Conservation (phyloP, 495 filamentous ascomycete genomes). For the Penicillium subrubescens region DNA sequence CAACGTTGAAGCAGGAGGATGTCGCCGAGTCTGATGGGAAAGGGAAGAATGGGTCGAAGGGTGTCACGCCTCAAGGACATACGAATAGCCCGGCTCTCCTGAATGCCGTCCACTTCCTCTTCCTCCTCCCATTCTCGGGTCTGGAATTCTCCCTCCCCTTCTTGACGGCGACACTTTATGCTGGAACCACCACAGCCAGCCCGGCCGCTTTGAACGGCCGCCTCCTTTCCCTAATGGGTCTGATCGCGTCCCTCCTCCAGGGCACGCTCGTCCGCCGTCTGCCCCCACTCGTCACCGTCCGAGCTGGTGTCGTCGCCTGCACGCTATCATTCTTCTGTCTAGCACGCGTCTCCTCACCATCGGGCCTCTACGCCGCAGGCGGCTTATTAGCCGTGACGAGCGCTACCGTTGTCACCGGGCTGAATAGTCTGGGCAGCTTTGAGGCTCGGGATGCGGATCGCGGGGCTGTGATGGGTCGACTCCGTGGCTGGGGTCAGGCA, state of each 20-base stretch:
- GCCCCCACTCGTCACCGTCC: conserved; percentile 75
- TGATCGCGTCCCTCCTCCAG: conserved; percentile 89
- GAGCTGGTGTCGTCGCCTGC: conserved; percentile 76
- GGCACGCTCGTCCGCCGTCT: conserved; percentile 80
- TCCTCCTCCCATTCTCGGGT: conserved; percentile 95
- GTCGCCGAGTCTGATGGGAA: background rate
- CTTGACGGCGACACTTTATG: conserved; percentile 93
- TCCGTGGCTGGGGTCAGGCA: conserved; percentile 84
- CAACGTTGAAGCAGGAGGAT: conserved; percentile 34
- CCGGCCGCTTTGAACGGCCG: conserved; percentile 76
- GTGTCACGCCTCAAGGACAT: conserved; percentile 31
- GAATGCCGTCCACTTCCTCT: conserved; percentile 83
- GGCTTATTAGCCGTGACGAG: conserved; percentile 83
- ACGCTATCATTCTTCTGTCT: conserved; percentile 79
- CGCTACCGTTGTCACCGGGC: conserved; percentile 89
- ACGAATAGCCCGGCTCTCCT: conserved; percentile 85
- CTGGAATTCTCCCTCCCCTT: conserved; percentile 95
- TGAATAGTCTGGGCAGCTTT: conserved; percentile 90
- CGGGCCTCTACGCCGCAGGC: conserved; percentile 76
- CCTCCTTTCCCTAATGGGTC: conserved; percentile 89
- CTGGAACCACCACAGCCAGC: conserved; percentile 45
- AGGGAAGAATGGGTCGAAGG: background rate
- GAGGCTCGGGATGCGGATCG: conserved; percentile 80
- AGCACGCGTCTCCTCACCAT: conserved; percentile 62
- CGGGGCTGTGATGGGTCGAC: conserved; percentile 80